Evolutionary conservation across 139 green algal genomes (phyloP), one percentile per base, ranked within the genome.

Genomic region (Tetraselmis chui): DNA sequence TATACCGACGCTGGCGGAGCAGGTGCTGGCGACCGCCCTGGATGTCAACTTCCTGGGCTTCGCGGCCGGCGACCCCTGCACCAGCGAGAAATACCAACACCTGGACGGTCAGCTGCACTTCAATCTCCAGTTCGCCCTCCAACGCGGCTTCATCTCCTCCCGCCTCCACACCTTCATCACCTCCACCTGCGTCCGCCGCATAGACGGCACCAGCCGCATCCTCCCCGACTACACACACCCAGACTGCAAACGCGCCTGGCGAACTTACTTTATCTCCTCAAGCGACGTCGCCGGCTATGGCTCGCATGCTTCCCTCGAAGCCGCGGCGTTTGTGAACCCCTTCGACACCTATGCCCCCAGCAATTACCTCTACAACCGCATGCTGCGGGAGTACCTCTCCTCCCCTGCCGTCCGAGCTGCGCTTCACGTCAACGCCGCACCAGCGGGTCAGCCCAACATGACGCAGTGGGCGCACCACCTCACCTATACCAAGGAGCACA

Each of bases 41-140:
- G 31, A 45, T 59, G 75, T 87, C 31, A 79, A 82, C n/a, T 59
- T 87, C 1, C 28, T 18, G 2, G 84, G 84, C 23, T 76, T 87
- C 23, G 59, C 75, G 31, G 80, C 59, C 1, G 84, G 80, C 29
- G 84, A 87, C 67, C 84, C 84, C n/a, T 87, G 84, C 84, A 87
- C 84, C 28, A 67, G 45, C 45, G 45, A 67, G 45, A 18, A 5
- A 18, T 67, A 67, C 45, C 45, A 67, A 18, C 31, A 82, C 29
- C 82, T 82, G 77, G 67, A 30, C 29, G 32, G 26, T 2, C 82
- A 86, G 58, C 2, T 24, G 28, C 76, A 86, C 59, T 83, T 82
- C 58, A 86, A 82, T 59, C 78, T 86, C 1, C 80, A 77, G 77
- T 86, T 82, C 78, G 82, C 32, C 1, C 78, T 82, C 78, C 81